A percentile compares a stretch with the other conserved stretches of the same genome.
These are phyloP conservation scores for Diaporthe amygdali DNA, from an alignment of 2,329 filamentous ascomycete species.

Conservation along the genomic window DNA sequence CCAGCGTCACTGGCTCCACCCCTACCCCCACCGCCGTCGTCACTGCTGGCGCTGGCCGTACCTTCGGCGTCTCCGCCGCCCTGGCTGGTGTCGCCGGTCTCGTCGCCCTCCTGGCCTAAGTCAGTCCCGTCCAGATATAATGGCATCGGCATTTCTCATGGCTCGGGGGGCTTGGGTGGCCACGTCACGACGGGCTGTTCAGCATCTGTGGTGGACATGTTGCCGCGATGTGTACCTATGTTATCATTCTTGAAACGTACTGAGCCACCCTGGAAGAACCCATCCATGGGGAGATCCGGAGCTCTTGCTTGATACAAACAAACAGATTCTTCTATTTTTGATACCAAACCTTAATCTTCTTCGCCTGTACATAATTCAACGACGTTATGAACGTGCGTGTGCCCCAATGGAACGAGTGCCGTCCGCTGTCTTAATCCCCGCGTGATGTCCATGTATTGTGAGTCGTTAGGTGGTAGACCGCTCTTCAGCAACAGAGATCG, in stretches of 20 bases:
- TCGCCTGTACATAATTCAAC: constrained; percentile 11
- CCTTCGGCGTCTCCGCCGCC: constrained; percentile 57
- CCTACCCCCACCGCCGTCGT: constrained; percentile 40
- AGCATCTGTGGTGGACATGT: constrained; percentile 7
- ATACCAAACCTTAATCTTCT: constrained; percentile 3
- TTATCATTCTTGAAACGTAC: constrained; percentile 22
- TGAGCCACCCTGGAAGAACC: constrained; percentile 22
- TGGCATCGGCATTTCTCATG: constrained; percentile 44
- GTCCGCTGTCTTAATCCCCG: not conserved
- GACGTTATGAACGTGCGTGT: constrained; percentile 2
- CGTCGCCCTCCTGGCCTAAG: constrained; percentile 61
- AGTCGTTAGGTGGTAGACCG: not conserved
- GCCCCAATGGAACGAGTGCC: not conserved
- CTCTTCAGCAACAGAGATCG: not conserved
- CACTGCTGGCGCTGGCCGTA: constrained; percentile 55
- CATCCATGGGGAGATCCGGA: constrained; percentile 17
- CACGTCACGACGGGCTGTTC: constrained; percentile 11
- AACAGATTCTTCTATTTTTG: constrained; percentile 14
- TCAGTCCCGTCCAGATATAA: not conserved
- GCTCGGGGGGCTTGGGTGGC: constrained; percentile 33
- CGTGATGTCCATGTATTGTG: not conserved
- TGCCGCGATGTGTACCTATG: constrained; percentile 20
- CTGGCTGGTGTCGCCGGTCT: constrained; percentile 61
- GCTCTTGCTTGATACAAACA: constrained; percentile 21
- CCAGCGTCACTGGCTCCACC: constrained; percentile 38